Conservation (phyloP, 208 protist species). For the Acanthamoeba healyi region DNA sequence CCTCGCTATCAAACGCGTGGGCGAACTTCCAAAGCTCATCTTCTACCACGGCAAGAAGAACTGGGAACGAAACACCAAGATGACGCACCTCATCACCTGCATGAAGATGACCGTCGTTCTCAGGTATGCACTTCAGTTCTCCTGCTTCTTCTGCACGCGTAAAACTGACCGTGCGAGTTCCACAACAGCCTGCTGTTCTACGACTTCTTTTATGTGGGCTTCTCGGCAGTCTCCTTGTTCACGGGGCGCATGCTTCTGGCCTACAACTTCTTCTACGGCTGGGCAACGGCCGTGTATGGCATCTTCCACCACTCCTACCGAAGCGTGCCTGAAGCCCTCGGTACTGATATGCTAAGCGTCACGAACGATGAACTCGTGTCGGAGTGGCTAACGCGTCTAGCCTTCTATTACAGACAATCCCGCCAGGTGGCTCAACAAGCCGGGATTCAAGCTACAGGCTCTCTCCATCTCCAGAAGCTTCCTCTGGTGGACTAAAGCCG, state of each 20-base stretch:
- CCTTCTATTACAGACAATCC: conserved; percentile 42
- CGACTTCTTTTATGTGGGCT: conserved; percentile 57
- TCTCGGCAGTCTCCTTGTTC: conserved; percentile 56
- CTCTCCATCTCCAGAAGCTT: conserved; percentile 28
- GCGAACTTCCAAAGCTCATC: conserved; percentile 65
- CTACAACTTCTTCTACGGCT: conserved; percentile 77
- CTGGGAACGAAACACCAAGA: conserved; percentile 72
- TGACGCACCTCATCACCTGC: conserved; percentile 75
- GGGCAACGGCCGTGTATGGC: conserved; percentile 73
- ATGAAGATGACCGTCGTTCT: conserved; percentile 78
- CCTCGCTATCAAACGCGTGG: conserved; percentile 69
- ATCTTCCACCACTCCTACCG: conserved; percentile 72
- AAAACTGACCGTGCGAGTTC: too few relatives aligned
- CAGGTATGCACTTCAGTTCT: background rate
- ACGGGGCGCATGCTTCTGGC: conserved; percentile 69
- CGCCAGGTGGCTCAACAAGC: conserved; percentile 60
- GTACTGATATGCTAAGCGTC: too few relatives aligned
- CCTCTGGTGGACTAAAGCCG: conserved; percentile 58
- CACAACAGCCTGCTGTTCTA: conserved; percentile 54
- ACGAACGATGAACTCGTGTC: too few relatives aligned
- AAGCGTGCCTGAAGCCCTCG: conserved; percentile 18
- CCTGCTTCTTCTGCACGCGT: background rate
- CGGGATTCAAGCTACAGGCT: conserved; percentile 56
- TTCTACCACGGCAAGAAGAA: conserved; percentile 75
- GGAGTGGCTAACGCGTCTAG: too few relatives aligned